Percentiles rank a stretch among this genome's conserved stretches.
Conservation (phyloP, 192 early-diverging fungal species). For the Linnemannia hyalina region DNA sequence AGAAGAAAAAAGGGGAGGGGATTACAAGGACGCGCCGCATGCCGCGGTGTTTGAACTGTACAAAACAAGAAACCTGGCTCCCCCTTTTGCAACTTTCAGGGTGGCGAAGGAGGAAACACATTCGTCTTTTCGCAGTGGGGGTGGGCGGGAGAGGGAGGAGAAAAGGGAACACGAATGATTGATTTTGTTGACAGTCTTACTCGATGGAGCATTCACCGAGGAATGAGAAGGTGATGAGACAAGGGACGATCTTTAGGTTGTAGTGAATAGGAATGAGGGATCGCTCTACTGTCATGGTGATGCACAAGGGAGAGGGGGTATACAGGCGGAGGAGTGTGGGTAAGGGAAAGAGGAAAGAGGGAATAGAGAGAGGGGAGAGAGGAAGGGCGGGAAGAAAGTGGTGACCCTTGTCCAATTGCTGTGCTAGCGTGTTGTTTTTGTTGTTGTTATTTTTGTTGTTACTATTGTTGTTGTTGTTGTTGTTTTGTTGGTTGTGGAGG, state of each 20-base stretch:
- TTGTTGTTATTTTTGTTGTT: too few relatives aligned
- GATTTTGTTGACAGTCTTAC: constrained; percentile 41
- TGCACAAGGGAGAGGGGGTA: neutral
- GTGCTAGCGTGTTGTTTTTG: neutral
- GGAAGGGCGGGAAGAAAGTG: too few relatives aligned
- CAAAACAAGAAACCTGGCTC: neutral
- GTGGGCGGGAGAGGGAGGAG: neutral
- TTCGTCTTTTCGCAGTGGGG: neutral
- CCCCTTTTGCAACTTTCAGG: neutral
- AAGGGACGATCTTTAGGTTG: constrained; percentile 73
- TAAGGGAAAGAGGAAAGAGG: neutral
- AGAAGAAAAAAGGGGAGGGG: neutral
- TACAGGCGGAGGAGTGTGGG: too few relatives aligned
- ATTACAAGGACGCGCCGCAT: neutral
- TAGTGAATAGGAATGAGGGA: constrained; percentile 79
- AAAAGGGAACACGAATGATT: neutral
- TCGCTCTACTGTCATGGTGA: constrained; percentile 27
- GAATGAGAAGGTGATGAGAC: constrained; percentile 78
- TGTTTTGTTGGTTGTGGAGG: neutral
- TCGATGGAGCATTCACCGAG: constrained; percentile 75
- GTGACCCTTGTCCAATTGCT: neutral
- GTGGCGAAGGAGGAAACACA: neutral
- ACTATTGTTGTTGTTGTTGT: too few relatives aligned
- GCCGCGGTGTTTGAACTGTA: constrained; percentile 3
- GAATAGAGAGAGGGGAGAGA: neutral